Evolutionary conservation across 83 land plant species (phyloP).

Genomic region (Diphasiastrum complanatum): DNA sequence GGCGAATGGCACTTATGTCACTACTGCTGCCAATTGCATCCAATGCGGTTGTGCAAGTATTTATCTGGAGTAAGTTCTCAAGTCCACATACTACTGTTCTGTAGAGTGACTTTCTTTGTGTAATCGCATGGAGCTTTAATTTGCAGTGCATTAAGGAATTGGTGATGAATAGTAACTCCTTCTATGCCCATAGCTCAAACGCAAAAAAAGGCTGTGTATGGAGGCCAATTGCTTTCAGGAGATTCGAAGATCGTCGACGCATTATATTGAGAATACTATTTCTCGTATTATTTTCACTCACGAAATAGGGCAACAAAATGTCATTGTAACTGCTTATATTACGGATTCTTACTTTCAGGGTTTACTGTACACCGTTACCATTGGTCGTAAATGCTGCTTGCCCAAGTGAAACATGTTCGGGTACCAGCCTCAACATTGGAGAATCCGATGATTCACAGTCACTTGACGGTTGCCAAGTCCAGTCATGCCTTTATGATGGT

Average conservation of each 20-base stretch:
- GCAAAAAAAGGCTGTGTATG: too few species aligned
- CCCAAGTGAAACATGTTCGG: not conserved
- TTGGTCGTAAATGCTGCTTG: not conserved
- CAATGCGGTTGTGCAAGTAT: not conserved
- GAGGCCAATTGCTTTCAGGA: too few species aligned
- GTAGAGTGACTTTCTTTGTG: not conserved
- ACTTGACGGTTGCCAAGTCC: not conserved
- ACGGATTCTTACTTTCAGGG: not conserved
- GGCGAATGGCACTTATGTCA: not conserved
- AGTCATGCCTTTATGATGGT: not conserved
- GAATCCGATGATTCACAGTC: not conserved
- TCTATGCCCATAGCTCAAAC: too few species aligned
- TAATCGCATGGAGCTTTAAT: too few species aligned
- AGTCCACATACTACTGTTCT: not conserved
- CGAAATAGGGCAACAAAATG: too few species aligned
- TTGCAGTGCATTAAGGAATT: too few species aligned
- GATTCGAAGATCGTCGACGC: too few species aligned
- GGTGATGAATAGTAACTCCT: too few species aligned
- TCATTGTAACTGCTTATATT: not conserved
- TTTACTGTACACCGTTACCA: not conserved
- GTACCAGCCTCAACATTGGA: not conserved
- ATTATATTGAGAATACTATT: too few species aligned
- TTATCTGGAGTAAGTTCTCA: not conserved
- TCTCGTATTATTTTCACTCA: too few species aligned
- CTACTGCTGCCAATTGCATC: not conserved